A percentile compares a stretch with the other conserved stretches of the same genome.
These are phyloP conservation scores for Xylaria castorea DNA, from an alignment of 495 filamentous ascomycete genomes.

Conservation along the genomic window DNA sequence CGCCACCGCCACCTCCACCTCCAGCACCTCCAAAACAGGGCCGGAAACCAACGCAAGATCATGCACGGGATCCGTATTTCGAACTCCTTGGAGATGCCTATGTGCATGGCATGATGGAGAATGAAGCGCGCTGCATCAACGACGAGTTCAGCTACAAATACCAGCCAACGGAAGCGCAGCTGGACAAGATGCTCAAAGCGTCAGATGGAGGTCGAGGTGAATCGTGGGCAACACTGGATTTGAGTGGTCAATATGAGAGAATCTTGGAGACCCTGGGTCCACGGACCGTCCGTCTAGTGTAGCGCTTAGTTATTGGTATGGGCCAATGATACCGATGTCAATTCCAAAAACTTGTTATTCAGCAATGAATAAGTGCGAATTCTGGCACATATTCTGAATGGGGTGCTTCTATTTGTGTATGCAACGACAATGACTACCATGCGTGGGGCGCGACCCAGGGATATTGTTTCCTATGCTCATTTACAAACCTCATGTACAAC, in stretches of 20 bases:
- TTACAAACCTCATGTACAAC: no score
- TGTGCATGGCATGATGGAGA: slow-evolving; percentile 41
- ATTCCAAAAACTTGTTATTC: background rate
- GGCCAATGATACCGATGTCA: background rate
- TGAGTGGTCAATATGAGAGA: slow-evolving; percentile 28
- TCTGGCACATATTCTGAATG: background rate
- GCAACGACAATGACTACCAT: background rate
- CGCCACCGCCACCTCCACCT: slow-evolving; percentile 16
- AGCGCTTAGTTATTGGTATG: background rate
- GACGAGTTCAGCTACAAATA: slow-evolving; percentile 29
- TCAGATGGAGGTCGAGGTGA: slow-evolving; percentile 29
- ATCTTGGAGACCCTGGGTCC: slow-evolving; percentile 29
- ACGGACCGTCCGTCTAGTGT: slow-evolving; percentile 9
- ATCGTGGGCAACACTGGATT: slow-evolving; percentile 27
- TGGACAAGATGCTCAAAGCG: slow-evolving; percentile 17
- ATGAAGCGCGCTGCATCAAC: slow-evolving; percentile 35
- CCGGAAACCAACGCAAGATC: background rate
- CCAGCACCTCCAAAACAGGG: background rate
- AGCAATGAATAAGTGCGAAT: no score
- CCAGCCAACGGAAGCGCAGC: slow-evolving; percentile 27
- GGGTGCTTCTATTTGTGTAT: background rate
- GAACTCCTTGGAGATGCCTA: slow-evolving; percentile 36
- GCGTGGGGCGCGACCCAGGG: background rate
- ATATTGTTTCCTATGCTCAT: background rate
- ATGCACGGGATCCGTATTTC: slow-evolving; percentile 21